Conservation (phyloP, 2,329 filamentous ascomycete species). For the Ascocoryne sarcoides region DNA sequence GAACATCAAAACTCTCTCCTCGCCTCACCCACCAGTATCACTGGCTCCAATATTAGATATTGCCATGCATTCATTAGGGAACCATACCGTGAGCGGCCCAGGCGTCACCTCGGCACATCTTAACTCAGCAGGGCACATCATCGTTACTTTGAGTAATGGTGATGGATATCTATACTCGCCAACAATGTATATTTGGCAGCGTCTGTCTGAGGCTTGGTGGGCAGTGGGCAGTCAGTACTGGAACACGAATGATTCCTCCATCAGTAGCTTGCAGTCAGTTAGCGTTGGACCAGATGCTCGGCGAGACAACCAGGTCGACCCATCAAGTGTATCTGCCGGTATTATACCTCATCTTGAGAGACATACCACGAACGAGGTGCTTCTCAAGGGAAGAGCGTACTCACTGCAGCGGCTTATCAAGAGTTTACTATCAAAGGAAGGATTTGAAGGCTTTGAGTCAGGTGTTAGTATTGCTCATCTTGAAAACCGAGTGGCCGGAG, state of each 20-base stretch:
- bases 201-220: conserved; percentile 97
- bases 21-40: conserved; percentile 83
- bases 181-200: conserved; percentile 83
- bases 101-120: conserved; percentile 85
- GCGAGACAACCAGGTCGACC: conserved; percentile 38
- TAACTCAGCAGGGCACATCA: conserved; percentile 76
- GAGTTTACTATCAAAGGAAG: conserved; percentile 75
- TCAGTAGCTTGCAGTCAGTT: conserved; percentile 69
- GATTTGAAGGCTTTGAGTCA: conserved; percentile 86
- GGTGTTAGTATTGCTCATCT: conserved; percentile 88
- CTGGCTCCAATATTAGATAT: conserved; percentile 83
- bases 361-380: conserved; percentile 86
- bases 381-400: conserved; percentile 86
- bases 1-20: conserved; percentile 76
- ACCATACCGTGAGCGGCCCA: conserved; percentile 67
- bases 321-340: conserved; percentile 68
- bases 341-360: conserved; percentile 90
- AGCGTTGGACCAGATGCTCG: conserved; percentile 49
- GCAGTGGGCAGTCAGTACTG: conserved; percentile 96
- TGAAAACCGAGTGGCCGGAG: conserved; percentile 88
- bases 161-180: conserved; percentile 89
- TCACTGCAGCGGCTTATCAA: conserved; percentile 89
- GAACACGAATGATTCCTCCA: conserved; percentile 91
- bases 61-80: conserved; percentile 68
- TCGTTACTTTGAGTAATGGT: conserved; percentile 89